Conservation (phyloP, 805 yeast species). For the Candida succiphila region DNA sequence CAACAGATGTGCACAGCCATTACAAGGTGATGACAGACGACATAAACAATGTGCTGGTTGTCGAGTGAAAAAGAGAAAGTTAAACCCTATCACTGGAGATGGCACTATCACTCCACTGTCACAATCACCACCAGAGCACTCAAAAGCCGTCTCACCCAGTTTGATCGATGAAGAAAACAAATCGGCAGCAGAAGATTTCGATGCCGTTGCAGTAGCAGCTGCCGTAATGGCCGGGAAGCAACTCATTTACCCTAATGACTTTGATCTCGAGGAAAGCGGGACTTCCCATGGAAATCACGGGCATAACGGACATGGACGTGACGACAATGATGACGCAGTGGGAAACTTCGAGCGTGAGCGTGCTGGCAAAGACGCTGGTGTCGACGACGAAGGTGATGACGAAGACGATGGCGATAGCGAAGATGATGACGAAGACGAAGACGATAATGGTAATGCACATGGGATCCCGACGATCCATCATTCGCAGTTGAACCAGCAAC, state of each 20-base stretch:
- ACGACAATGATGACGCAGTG: no score
- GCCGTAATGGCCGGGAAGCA: conserved; percentile 3
- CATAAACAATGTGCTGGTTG: conserved; percentile 50
- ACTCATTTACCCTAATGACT: not conserved
- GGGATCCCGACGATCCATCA: conserved; percentile 16
- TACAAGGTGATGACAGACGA: conserved; percentile 36
- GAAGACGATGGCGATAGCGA: not conserved
- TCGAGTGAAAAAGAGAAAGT: conserved; percentile 41
- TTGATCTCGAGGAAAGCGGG: not conserved
- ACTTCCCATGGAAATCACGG: no score
- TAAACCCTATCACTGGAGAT: not conserved
- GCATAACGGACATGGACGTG: not conserved
- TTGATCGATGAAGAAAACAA: no score
- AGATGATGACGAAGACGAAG: not conserved
- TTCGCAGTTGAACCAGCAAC: conserved; percentile 20
- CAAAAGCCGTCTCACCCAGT: no score
- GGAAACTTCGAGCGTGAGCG: not conserved
- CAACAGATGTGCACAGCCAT: conserved; percentile 47
- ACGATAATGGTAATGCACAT: conserved; percentile 1
- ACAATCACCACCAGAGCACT: no score
- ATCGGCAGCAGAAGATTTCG: no score
- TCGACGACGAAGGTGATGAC: not conserved
- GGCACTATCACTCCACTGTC: no score
- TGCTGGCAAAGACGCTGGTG: not conserved
- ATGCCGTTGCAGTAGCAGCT: conserved; percentile 3